Conservation (phyloP, 495 filamentous ascomycete genomes). For the Aspergillus nidulans region DNA sequence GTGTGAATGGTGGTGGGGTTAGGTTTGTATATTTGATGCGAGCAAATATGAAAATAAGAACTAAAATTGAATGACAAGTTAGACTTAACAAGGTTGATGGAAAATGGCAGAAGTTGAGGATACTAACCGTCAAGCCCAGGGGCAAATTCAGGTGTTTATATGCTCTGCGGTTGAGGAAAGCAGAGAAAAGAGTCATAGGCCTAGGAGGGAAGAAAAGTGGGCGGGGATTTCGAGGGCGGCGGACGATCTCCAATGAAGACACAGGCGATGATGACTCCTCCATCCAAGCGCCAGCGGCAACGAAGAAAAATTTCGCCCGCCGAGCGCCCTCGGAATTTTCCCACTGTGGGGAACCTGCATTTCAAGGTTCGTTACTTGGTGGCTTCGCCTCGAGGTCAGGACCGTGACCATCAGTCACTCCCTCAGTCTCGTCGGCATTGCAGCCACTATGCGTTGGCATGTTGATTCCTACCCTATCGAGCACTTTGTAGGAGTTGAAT, state of each 20-base stretch:
- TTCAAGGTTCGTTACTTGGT: constrained; percentile 13
- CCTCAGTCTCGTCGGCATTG: constrained; percentile 8
- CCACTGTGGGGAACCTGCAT: constrained; percentile 20
- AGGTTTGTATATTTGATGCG: constrained; percentile 8
- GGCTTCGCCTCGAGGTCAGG: constrained; percentile 7
- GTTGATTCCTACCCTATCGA: constrained; percentile 9
- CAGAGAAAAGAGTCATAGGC: constrained; percentile 25
- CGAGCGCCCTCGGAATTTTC: constrained; percentile 14
- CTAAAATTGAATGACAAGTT: neutral
- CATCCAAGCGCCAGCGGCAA: constrained; percentile 20
- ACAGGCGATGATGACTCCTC: constrained; percentile 17
- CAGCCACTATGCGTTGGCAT: constrained; percentile 13
- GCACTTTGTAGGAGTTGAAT: neutral
- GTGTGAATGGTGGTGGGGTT: constrained; percentile 26
- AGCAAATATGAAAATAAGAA: neutral
- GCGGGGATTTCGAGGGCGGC: constrained; percentile 19
- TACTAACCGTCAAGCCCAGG: constrained; percentile 12
- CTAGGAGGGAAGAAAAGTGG: constrained; percentile 17
- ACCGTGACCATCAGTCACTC: constrained; percentile 7
- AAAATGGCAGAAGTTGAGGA: neutral
- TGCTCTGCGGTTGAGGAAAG: constrained; percentile 4
- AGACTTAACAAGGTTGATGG: neutral
- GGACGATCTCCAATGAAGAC: constrained; percentile 19
- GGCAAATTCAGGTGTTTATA: constrained; percentile 18
- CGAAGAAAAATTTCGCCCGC: constrained; percentile 26